A percentile compares a stretch with the other conserved stretches of the same genome.
These are phyloP conservation scores for Coniosporium tulheliwenetii DNA, from an alignment of 2,329 filamentous ascomycete species.

Conservation along the genomic window DNA sequence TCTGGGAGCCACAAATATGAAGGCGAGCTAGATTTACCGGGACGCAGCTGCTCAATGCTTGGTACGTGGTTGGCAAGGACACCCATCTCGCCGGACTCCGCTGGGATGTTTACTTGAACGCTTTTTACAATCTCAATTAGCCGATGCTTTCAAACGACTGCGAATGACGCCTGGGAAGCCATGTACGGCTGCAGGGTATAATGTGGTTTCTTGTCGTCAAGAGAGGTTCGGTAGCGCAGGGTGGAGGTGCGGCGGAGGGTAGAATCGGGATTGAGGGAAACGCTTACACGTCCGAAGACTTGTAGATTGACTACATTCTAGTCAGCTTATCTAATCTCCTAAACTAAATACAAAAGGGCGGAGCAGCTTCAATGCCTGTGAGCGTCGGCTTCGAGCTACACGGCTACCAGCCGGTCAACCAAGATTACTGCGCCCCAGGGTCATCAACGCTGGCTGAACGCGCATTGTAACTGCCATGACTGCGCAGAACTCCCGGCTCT, in stretches of 20 bases:
- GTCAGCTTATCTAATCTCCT: constrained; percentile 11
- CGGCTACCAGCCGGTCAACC: background rate
- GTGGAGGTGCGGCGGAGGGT: too few species aligned
- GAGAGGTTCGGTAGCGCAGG: too few species aligned
- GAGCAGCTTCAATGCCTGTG: constrained; percentile 3
- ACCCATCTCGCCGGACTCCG: constrained; percentile 98
- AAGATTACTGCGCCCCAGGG: background rate
- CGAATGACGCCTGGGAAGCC: constrained; percentile 18
- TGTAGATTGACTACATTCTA: constrained; percentile 45
- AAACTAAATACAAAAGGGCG: constrained; percentile 1
- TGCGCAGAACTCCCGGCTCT: background rate
- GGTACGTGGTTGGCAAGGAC: constrained; percentile 98
- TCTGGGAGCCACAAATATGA: too few species aligned
- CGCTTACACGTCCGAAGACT: constrained; percentile 50
- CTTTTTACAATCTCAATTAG: constrained; percentile 22
- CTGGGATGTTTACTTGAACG: constrained; percentile 97
- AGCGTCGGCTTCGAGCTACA: background rate
- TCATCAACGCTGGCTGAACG: background rate
- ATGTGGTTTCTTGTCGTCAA: too few species aligned
- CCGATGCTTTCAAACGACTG: background rate
- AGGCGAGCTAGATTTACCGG: too few species aligned
- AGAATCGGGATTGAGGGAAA: too few species aligned
- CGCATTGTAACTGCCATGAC: background rate
- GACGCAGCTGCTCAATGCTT: constrained; percentile 67
- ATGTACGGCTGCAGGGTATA: too few species aligned